These are phyloP conservation scores for Naegleria fowleri DNA, from an alignment of 208 protist species.

Conservation along the genomic window DNA sequence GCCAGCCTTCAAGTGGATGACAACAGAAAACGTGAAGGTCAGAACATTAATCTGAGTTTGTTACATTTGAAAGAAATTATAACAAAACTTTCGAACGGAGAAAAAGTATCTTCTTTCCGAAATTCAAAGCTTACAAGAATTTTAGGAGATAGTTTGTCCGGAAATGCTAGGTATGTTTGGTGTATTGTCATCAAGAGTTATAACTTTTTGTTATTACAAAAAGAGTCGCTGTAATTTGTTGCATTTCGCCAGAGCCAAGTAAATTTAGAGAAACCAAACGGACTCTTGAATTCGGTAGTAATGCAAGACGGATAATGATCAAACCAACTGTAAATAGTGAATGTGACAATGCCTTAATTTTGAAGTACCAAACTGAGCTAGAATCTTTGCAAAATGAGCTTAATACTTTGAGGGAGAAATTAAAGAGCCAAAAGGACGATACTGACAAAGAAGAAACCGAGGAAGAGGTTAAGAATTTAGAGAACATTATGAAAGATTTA, in stretches of 20 bases:
- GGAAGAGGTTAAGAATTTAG: background rate
- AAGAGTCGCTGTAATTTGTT: slow-evolving; percentile 76
- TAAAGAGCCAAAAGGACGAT: background rate
- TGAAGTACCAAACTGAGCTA: slow-evolving; percentile 13
- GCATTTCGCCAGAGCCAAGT: slow-evolving; percentile 64
- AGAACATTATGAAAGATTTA: background rate
- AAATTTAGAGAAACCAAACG: slow-evolving; percentile 66
- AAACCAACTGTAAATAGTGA: slow-evolving; percentile 75
- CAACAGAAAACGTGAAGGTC: slow-evolving; percentile 82
- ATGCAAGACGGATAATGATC: slow-evolving; percentile 82
- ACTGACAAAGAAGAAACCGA: background rate
- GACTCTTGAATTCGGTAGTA: slow-evolving; percentile 76
- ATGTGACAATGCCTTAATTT: slow-evolving; percentile 62
- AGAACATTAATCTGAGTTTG: slow-evolving; percentile 92
- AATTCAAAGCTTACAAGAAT: slow-evolving; percentile 86
- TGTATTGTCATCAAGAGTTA: too few species aligned
- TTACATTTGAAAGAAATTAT: slow-evolving; percentile 48
- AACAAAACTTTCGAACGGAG: background rate
- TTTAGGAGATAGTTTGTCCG: slow-evolving; percentile 76
- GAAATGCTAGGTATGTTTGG: slow-evolving; percentile 55
- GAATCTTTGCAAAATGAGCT: background rate
- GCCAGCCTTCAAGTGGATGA: slow-evolving; percentile 80
- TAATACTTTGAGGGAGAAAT: background rate
- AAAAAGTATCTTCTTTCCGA: slow-evolving; percentile 47
- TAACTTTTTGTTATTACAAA: too few species aligned